A percentile compares a stretch with the other conserved stretches of the same genome.
Evolutionary conservation across 139 green algal genomes (phyloP).

Genomic region (Medakamo hakoo): DNA sequence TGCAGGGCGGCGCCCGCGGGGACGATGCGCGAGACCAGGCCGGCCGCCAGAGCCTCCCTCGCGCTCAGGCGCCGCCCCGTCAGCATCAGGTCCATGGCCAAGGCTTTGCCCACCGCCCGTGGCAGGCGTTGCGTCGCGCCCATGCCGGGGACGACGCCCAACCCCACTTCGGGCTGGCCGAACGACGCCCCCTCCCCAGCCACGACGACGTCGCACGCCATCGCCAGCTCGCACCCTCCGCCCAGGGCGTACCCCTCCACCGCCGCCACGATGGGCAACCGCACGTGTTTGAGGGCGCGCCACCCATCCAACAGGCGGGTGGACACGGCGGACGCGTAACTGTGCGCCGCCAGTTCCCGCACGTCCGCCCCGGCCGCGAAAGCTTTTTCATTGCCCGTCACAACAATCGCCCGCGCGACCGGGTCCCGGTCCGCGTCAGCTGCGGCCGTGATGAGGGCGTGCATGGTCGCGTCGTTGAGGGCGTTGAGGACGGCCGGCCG

Average conservation of each 20-base stretch:
- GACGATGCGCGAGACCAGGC: slow-evolving; percentile 34
- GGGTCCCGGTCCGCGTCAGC: slow-evolving; percentile 12
- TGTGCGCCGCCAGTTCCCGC: slow-evolving; percentile 37
- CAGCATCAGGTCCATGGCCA: slow-evolving; percentile 61
- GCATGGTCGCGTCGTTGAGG: slow-evolving; percentile 22
- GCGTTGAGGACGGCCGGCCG: slow-evolving; percentile 36
- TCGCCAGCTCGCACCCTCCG: slow-evolving; percentile 52
- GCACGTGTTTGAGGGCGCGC: slow-evolving; percentile 19
- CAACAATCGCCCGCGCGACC: slow-evolving; percentile 27
- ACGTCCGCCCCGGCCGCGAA: slow-evolving; percentile 67
- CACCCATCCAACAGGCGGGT: slow-evolving; percentile 23
- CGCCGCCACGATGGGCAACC: slow-evolving; percentile 40
- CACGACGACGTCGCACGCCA: slow-evolving; percentile 61
- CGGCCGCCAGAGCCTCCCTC: slow-evolving; percentile 20
- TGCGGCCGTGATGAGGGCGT: slow-evolving; percentile 22
- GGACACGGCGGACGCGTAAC: slow-evolving; percentile 27
- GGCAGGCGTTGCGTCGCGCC: slow-evolving; percentile 56
- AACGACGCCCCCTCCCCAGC: slow-evolving; percentile 44
- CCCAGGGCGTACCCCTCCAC: slow-evolving; percentile 49
- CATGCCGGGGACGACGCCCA: slow-evolving; percentile 58
- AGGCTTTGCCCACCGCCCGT: slow-evolving; percentile 34
- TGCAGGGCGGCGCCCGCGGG: slow-evolving; percentile 23
- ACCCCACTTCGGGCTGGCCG: slow-evolving; percentile 45
- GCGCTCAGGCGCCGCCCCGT: slow-evolving; percentile 27
- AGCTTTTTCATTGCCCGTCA: slow-evolving; percentile 40